Conservation (phyloP, 306 rosid genomes). For the Acacia confusa region DNA sequence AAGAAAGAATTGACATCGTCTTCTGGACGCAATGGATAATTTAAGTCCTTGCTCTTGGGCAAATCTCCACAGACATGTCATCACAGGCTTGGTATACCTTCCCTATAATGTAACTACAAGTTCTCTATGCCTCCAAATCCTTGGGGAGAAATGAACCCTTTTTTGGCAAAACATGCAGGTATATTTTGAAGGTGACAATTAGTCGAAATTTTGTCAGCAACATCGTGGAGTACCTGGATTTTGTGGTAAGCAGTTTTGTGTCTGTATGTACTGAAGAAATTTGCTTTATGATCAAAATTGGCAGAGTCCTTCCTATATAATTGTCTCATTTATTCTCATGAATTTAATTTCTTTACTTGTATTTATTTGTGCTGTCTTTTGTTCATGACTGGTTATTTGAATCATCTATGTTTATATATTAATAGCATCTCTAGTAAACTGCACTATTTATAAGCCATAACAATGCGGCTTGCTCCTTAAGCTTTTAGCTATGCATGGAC, state of each 20-base stretch:
- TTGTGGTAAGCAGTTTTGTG: constrained; percentile 24
- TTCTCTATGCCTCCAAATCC: neutral
- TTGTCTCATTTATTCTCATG: neutral
- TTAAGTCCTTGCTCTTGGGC: neutral
- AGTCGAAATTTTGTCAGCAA: constrained; percentile 37
- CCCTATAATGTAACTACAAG: neutral
- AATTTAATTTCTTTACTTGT: neutral
- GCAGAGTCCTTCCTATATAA: neutral
- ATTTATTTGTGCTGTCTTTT: neutral
- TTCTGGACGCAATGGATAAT: neutral
- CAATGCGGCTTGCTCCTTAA: neutral
- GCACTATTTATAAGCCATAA: neutral
- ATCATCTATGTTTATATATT: neutral
- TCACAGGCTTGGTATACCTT: neutral
- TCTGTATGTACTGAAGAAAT: neutral
- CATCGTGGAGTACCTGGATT: constrained; percentile 39
- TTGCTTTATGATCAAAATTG: neutral
- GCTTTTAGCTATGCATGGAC: neutral
- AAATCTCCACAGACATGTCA: neutral
- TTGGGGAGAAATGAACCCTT: neutral
- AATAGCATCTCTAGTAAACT: neutral
- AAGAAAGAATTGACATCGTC: neutral
- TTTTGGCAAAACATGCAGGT: constrained; percentile 19
- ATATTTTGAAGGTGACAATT: constrained; percentile 38
- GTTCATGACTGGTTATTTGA: neutral